Evolutionary conservation across 257 asterid species (phyloP), one percentile per base, ranked within the genome.

Genomic region (Nyctanthes arbortristis): DNA sequence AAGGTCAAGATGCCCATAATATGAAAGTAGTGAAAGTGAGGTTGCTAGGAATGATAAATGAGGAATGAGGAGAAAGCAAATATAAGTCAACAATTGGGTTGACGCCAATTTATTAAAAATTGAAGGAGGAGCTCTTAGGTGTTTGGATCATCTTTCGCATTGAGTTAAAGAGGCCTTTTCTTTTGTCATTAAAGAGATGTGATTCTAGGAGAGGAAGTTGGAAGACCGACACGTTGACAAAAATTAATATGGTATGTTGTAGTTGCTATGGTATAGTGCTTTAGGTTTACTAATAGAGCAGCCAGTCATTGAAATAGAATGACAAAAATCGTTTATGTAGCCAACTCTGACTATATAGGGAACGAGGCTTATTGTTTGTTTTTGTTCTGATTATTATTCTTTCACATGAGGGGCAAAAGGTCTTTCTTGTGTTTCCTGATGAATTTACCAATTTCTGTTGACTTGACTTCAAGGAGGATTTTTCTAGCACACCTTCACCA

Each of bases 401-500:
- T 43, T 7, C 59, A 39, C 7, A 37, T 24, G 47, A 57, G 11
- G 9, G 7, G 37, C 13, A 6, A 61, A 59, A 56, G 18, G 31
- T 27, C 55, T 60, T 49, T 64, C 65, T 70, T 58, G 66, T 62
- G 37, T 63, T 35, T 63, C 54, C 18, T 30, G 47, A 65, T 55
- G 59, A 24, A 24, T 22, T 22, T 52, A 52, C 31, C 28, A 43
- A 30, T 65, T 70, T 72, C 8, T 73, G 40, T 71, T 47, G 59
- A 65, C 34, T 73, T 63, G 35, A 70, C 65, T 68, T 78, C 40
- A 70, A 90, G 97, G 92, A 79, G 76, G 93, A 88, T 76, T 90
- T 90, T 68, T 90, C 93, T 31, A 88, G 91, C 58, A 84, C 96
- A 9, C 92, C 93, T 24, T 87, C 96, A 27, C 97, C 96, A 3